Evolutionary conservation across 2,329 filamentous ascomycete species (phyloP).

Genomic region (Colletotrichum sansevieriae): DNA sequence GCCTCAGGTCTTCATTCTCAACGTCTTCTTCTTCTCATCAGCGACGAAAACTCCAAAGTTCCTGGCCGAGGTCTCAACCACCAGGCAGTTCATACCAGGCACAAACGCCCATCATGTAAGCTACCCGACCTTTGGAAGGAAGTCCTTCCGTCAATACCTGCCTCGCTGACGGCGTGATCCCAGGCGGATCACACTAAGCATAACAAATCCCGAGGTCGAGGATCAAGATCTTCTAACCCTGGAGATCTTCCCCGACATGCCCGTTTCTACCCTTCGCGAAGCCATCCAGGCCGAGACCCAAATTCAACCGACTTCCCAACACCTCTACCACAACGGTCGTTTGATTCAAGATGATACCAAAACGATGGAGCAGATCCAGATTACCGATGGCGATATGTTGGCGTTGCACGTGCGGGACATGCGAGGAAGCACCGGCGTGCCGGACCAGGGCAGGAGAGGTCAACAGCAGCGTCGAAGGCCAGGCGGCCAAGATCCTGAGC

Average conservation of each 20-base stretch:
- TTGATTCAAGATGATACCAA: conserved; percentile 80
- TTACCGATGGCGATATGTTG: conserved; percentile 92
- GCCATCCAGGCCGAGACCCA: conserved; percentile 87
- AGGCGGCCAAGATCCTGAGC: conserved; percentile 77
- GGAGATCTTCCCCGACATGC: conserved; percentile 86
- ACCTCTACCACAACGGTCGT: conserved; percentile 91
- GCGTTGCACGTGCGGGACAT: conserved; percentile 82
- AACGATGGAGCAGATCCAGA: conserved; percentile 84
- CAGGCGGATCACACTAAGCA: conserved; percentile 90
- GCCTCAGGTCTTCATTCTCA: background rate
- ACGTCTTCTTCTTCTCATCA: conserved; percentile 1
- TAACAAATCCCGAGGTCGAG: conserved; percentile 77
- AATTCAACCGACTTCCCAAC: conserved; percentile 79
- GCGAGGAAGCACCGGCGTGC: conserved; percentile 60
- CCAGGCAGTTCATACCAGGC: background rate
- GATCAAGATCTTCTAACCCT: conserved; percentile 81
- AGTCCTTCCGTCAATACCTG: background rate
- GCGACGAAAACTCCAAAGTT: background rate
- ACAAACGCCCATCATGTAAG: conserved; percentile 36
- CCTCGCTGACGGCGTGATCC: conserved; percentile 21
- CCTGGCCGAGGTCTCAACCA: too few relatives aligned
- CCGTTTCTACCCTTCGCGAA: conserved; percentile 86
- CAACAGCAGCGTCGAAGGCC: conserved; percentile 51
- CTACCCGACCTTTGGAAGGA: background rate
- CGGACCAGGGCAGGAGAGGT: conserved; percentile 52